These are phyloP conservation scores for Curvularia hawaiiensis DNA, from an alignment of 2,329 filamentous ascomycete genomes.

Conservation along the genomic window DNA sequence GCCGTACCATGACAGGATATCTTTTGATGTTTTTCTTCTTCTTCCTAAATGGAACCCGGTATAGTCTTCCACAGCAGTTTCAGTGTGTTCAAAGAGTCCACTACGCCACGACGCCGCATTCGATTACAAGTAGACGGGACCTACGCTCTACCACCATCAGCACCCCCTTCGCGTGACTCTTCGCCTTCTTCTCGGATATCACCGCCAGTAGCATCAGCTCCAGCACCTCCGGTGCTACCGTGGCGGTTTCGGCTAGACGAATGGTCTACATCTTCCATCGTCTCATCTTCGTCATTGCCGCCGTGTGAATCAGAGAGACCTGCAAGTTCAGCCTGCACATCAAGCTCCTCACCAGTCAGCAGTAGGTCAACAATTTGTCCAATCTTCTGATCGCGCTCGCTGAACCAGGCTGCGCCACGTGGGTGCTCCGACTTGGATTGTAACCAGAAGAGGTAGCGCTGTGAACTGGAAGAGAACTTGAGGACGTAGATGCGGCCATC, in stretches of 20 bases:
- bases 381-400: constrained; percentile 82
- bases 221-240: constrained; percentile 73
- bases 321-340: constrained; percentile 73
- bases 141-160: constrained; percentile 99
- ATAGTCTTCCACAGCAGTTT: constrained; percentile 27
- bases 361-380: constrained; percentile 85
- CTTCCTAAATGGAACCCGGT: constrained; percentile 18
- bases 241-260: constrained; percentile 39
- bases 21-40: constrained; percentile 18
- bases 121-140: constrained; percentile 58
- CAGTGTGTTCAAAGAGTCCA: constrained; percentile 34
- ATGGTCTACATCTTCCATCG: constrained; percentile 62
- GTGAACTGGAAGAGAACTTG: constrained; percentile 91
- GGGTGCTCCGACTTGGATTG: constrained; percentile 85
- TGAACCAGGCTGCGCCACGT: constrained; percentile 75
- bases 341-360: constrained; percentile 86
- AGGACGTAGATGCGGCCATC: constrained; percentile 92
- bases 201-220: constrained; percentile 84
- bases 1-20: constrained; percentile 36
- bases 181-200: constrained; percentile 91
- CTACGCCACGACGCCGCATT: constrained; percentile 44
- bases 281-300: constrained; percentile 67
- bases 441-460: constrained; percentile 94
- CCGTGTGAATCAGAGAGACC: constrained; percentile 60
- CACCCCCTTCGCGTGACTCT: constrained; percentile 86